Conservation (phyloP, 257 asterid species). For the Solanum dulcamara region DNA sequence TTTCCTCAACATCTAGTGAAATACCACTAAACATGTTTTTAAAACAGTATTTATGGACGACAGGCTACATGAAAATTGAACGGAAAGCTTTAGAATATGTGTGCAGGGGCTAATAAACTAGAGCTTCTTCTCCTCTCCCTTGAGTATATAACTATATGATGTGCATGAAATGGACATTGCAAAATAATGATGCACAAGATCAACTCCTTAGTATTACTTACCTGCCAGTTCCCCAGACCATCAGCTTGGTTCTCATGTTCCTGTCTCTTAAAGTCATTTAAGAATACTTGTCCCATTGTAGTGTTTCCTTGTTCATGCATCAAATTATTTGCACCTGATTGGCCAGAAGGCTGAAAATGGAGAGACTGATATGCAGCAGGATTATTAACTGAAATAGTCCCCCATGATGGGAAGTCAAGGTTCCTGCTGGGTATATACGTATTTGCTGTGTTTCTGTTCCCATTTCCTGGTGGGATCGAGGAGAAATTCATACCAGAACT, state of each 20-base stretch:
- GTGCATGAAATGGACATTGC: not conserved
- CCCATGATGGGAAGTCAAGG: conserved; percentile 51
- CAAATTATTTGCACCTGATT: conserved; percentile 23
- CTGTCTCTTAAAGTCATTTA: conserved; percentile 25
- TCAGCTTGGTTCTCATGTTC: conserved; percentile 25
- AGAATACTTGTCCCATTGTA: conserved; percentile 29
- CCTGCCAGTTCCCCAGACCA: conserved; percentile 70
- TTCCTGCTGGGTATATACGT: conserved; percentile 26
- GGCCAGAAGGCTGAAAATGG: conserved; percentile 38
- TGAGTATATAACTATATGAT: not conserved
- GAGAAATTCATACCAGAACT: conserved; percentile 24
- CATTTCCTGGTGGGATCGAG: conserved; percentile 25
- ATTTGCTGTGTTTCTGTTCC: conserved; percentile 10
- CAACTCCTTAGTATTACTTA: conserved; percentile 8
- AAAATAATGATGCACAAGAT: not conserved
- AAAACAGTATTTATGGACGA: not conserved
- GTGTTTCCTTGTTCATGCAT: conserved; percentile 43
- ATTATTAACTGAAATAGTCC: conserved; percentile 31
- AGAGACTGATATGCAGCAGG: conserved; percentile 30
- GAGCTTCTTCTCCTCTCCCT: not conserved
- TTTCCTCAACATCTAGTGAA: not conserved
- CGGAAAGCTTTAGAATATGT: not conserved
- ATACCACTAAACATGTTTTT: not conserved
- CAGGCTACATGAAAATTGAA: not conserved
- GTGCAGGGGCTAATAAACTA: not conserved